These are phyloP conservation scores for Ogataea kodamae DNA, from an alignment of 805 yeast genomes.

Conservation along the genomic window DNA sequence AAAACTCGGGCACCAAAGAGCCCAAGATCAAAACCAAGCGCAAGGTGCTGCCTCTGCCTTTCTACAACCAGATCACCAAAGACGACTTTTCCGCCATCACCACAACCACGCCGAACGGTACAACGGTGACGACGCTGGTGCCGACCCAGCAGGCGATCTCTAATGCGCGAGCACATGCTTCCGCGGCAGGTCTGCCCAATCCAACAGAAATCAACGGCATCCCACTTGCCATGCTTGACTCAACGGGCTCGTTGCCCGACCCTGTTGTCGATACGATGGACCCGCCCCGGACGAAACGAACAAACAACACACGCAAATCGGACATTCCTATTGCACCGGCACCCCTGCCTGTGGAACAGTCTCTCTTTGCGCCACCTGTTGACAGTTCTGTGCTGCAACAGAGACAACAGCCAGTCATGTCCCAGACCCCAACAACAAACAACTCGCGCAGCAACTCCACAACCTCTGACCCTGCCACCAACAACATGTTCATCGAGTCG, in stretches of 20 bases:
- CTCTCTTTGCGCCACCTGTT: constrained; percentile 9
- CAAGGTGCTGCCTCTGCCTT: constrained; percentile 72
- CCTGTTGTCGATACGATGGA: no score
- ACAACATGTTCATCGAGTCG: constrained; percentile 38
- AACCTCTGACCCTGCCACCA: constrained; percentile 25
- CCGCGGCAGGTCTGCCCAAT: constrained; percentile 55
- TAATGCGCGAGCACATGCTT: constrained; percentile 54
- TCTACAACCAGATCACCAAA: constrained; percentile 83
- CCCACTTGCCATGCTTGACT: constrained; percentile 57
- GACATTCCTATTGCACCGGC: constrained; percentile 26
- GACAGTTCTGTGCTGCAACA: constrained; percentile 6
- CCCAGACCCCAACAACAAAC: constrained; percentile 20
- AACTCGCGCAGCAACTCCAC: constrained; percentile 19
- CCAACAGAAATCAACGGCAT: constrained; percentile 39
- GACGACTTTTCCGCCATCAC: constrained; percentile 85
- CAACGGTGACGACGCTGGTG: constrained; percentile 82
- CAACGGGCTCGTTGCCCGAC: constrained; percentile 62
- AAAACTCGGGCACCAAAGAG: constrained; percentile 28
- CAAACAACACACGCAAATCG: constrained; percentile 8
- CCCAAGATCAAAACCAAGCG: constrained; percentile 20
- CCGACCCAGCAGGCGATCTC: constrained; percentile 78
- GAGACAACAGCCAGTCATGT: constrained; percentile 5
- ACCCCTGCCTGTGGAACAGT: constrained; percentile 18
- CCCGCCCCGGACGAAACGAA: constrained; percentile 8
- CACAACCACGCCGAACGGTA: constrained; percentile 88